Conservation (phyloP, 2,329 filamentous ascomycete species). For the Sporothrix brasiliensis region DNA sequence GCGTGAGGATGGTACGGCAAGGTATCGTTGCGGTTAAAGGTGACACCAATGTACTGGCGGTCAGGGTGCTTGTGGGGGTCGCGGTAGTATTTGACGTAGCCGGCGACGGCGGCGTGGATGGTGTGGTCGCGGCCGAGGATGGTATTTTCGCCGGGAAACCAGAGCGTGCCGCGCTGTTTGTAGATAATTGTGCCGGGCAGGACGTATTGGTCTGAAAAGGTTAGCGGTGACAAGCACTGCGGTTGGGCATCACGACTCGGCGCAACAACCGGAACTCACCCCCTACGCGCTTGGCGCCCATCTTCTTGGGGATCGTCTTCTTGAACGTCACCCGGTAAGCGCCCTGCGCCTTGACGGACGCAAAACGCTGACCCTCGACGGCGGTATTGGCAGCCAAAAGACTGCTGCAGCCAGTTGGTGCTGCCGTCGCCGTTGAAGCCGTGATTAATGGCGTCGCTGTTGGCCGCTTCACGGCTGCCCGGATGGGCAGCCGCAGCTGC, state of each 20-base stretch:
- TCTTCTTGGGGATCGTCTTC: constrained; percentile 71
- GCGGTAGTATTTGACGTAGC: constrained; percentile 96
- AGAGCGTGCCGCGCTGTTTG: constrained; percentile 90
- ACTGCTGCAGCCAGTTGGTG: constrained; percentile 18
- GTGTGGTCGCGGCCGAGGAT: constrained; percentile 96
- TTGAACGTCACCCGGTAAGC: constrained; percentile 67
- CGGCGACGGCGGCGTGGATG: constrained; percentile 80
- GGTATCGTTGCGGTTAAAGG: constrained; percentile 77
- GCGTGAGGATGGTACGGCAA: constrained; percentile 77
- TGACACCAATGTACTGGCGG: constrained; percentile 92
- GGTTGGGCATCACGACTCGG: neutral
- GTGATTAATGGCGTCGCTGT: constrained; percentile 13
- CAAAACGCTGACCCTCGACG: constrained; percentile 57
- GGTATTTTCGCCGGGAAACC: constrained; percentile 95
- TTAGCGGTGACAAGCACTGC: neutral
- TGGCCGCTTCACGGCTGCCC: constrained; percentile 43
- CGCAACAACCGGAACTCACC: constrained; percentile 56
- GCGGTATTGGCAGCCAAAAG: constrained; percentile 45
- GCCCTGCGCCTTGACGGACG: constrained; percentile 66
- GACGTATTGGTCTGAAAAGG: constrained; percentile 75
- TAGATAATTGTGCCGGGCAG: constrained; percentile 97
- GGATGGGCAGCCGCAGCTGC: constrained; percentile 52
- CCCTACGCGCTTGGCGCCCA: constrained; percentile 91
- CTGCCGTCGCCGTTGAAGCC: neutral
- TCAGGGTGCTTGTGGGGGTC: constrained; percentile 81